Conservation (phyloP, 2,329 filamentous ascomycete genomes). For the Sordariomycetes sp. region DNA sequence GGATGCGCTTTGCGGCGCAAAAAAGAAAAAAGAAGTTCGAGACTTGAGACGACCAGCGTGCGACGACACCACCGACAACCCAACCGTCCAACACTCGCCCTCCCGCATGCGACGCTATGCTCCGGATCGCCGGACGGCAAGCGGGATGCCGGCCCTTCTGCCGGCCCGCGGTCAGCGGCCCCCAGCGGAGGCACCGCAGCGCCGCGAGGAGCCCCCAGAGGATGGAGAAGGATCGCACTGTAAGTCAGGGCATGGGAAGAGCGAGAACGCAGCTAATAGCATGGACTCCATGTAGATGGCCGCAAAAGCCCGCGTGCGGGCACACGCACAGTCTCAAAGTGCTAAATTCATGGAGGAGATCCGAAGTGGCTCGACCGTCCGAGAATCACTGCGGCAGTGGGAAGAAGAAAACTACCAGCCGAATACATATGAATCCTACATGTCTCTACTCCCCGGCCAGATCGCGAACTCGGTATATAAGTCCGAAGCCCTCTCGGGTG, state of each 20-base stretch:
- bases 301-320: background rate
- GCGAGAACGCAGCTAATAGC: background rate
- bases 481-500: background rate
- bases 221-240: background rate
- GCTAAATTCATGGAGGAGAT: background rate
- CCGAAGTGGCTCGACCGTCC: background rate
- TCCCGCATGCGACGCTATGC: background rate
- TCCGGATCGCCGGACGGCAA: slow-evolving; percentile 1
- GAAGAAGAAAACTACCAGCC: slow-evolving; percentile 3
- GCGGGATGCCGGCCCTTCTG: background rate
- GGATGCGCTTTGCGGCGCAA: background rate
- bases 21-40: background rate
- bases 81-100: background rate
- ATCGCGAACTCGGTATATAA: slow-evolving; percentile 1
- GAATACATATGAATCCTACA: background rate
- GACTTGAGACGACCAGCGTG: background rate
- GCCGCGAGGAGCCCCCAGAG: background rate
- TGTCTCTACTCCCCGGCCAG: slow-evolving; percentile 5
- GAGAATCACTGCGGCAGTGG: slow-evolving; percentile 4
- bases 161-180: background rate
- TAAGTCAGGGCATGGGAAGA: background rate
- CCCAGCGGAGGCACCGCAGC: background rate
- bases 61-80: background rate
- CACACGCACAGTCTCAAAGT: background rate
- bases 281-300: background rate